Percentiles rank a stretch among this genome's conserved stretches.
Evolutionary conservation across 371 early-diverging fungal genomes (phyloP).

Genomic region (Phascolomyces articulosus): DNA sequence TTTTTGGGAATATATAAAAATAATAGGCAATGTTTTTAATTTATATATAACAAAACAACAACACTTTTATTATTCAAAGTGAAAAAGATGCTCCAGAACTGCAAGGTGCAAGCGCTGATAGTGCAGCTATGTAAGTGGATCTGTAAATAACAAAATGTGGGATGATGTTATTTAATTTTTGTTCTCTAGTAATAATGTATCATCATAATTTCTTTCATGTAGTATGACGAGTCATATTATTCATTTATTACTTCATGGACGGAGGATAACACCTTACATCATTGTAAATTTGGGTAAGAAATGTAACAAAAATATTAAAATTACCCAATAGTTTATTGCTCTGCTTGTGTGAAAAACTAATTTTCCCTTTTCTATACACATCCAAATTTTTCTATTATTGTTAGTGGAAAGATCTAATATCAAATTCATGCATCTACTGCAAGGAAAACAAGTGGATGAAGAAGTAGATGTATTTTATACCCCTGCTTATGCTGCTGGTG

Average conservation of each 20-base stretch:
- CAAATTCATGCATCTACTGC: constrained; percentile 46
- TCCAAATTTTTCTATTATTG: too few relatives aligned
- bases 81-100: constrained; percentile 42
- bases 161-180: too few relatives aligned
- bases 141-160: too few relatives aligned
- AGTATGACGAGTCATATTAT: constrained; percentile 47
- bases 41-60: too few relatives aligned
- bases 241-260: constrained; percentile 27
- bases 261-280: constrained; percentile 21
- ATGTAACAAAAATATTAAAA: neutral
- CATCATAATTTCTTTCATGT: neutral
- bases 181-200: neutral
- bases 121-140: constrained; percentile 47
- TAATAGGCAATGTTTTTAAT: too few relatives aligned
- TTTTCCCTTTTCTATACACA: too few relatives aligned
- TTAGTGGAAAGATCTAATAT: constrained; percentile 50
- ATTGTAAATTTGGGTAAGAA: constrained; percentile 36
- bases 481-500: constrained; percentile 55
- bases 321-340: too few relatives aligned
- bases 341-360: too few relatives aligned
- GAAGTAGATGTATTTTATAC: constrained; percentile 41
- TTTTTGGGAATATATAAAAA: too few relatives aligned
- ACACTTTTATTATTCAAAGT: constrained; percentile 13
- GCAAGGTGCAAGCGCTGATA: constrained; percentile 40
- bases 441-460: constrained; percentile 38